phyloP scores from a whole-genome alignment of 345 rosid genomes.

The Dovyalis caffra region DNA sequence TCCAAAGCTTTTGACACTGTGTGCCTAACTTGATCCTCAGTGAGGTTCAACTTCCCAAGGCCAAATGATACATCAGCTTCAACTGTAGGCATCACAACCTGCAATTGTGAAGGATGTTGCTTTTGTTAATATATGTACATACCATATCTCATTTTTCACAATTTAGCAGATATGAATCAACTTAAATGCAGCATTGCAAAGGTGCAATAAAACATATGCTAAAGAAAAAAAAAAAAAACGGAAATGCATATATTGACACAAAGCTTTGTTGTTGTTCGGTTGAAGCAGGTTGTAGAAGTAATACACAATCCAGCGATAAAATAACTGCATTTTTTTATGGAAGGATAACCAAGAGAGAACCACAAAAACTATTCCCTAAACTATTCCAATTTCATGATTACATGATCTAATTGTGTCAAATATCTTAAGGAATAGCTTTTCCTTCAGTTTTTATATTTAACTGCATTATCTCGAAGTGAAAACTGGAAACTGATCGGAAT shows the following conservation, averaged over 20 bases:
- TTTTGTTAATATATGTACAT: background rate
- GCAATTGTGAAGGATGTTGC: constrained; percentile 19
- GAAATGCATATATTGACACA: background rate
- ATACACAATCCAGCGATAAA: background rate
- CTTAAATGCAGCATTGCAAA: too few relatives aligned
- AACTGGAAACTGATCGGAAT: too few relatives aligned
- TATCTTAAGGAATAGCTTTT: too few relatives aligned
- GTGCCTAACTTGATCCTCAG: constrained; percentile 54
- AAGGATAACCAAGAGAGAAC: background rate
- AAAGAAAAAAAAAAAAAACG: too few relatives aligned
- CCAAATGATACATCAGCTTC: constrained; percentile 96
- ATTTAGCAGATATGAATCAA: too few relatives aligned
- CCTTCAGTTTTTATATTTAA: background rate
- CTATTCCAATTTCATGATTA: too few relatives aligned
- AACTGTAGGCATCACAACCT: constrained; percentile 97
- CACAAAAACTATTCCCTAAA: background rate
- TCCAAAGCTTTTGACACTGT: constrained; percentile 69
- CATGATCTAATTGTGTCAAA: too few relatives aligned
- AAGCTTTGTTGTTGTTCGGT: background rate
- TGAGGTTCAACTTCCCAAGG: constrained; percentile 68
- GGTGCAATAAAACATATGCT: too few relatives aligned
- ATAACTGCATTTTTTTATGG: background rate
- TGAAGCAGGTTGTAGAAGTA: background rate
- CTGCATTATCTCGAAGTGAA: too few relatives aligned
- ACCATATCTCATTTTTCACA: too few relatives aligned